These are phyloP conservation scores for Silene conica DNA, from an alignment of 148 eudicot genomes.

Conservation along the genomic window DNA sequence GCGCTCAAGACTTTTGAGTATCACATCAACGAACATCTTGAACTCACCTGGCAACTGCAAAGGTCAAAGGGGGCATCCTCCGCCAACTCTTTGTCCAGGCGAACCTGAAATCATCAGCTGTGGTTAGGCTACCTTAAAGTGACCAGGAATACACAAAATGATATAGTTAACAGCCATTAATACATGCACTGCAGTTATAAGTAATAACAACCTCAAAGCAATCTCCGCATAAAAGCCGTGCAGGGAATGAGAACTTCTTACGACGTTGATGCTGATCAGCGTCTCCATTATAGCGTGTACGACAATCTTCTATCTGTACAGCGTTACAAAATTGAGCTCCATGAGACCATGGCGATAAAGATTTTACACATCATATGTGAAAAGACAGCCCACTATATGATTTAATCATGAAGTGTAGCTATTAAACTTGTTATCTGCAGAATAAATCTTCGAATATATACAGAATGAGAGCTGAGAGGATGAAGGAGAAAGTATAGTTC, in stretches of 20 bases:
- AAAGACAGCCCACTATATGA: slow-evolving; percentile 1
- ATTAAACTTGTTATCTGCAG: background rate
- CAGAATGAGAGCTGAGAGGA: background rate
- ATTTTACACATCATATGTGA: background rate
- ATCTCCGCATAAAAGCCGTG: slow-evolving; percentile 91
- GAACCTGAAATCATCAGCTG: slow-evolving; percentile 49
- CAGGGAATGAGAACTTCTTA: slow-evolving; percentile 87
- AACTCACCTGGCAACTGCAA: slow-evolving; percentile 89
- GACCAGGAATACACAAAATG: background rate
- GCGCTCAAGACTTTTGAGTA: background rate
- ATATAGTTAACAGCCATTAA: background rate
- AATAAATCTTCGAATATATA: background rate
- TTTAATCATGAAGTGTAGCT: background rate
- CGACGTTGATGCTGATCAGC: slow-evolving; percentile 96
- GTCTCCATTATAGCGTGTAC: slow-evolving; percentile 94
- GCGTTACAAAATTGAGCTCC: slow-evolving; percentile 3
- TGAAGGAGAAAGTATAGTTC: background rate
- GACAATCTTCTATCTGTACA: slow-evolving; percentile 91
- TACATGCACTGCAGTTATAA: background rate
- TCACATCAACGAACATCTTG: background rate
- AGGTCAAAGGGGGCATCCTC: slow-evolving; percentile 95
- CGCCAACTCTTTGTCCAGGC: slow-evolving; percentile 64
- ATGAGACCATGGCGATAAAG: background rate
- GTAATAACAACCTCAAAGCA: slow-evolving; percentile 72
- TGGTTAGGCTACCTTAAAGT: slow-evolving; percentile 1